Evolutionary conservation across 2,329 filamentous ascomycete genomes (phyloP), one percentile per base, ranked within the genome.

Genomic region (Fusarium praegraminearum): DNA sequence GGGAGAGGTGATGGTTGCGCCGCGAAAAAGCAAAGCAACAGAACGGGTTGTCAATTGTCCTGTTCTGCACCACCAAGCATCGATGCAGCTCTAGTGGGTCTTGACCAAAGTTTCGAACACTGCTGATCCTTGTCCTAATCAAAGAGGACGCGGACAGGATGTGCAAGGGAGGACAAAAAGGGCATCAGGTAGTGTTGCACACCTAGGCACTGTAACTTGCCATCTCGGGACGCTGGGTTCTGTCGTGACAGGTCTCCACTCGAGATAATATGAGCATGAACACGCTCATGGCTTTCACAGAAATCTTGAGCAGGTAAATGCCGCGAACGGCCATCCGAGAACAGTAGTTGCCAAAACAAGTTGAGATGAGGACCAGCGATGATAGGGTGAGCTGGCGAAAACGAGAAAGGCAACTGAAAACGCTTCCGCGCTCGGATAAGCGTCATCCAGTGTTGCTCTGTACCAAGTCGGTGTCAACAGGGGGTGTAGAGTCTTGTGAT

Each of bases 21-120:
- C 62, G 54, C 60, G 49, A 71, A 73, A 73, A 75, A 75, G 71
- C 73, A 75, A 75, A 72, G 62, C 43, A 43, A 61, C 61, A 49
- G 50, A 58, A 49, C 49, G 44, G 40, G 22, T 54, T 59, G 30
- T 51, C 57, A 72, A 67, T 63, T 56, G 49, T 51, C 49, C 40
- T 28, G 35, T 28, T 40, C 49, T 51, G 49, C 26, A 51, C 65
- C 63, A 65, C 71, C 67, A 68, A 63, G 73, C 69, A 71, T 70
- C 35, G 52, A 30, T 10, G 43, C 35, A 62, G 62, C 69, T 64
- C 57, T 40, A 58, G 61, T 57, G 51, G 57, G 57, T 24, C 68
- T 71, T 60, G 60, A 68, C 58, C 55, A 73, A 73, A 65, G 68
- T 66, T 56, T 59, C 70, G 57, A 56, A 64, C 66, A 62, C 24